Base-by-base conservation (phyloP, 345 rosid genomes). In the Linum trigynum region DNA sequence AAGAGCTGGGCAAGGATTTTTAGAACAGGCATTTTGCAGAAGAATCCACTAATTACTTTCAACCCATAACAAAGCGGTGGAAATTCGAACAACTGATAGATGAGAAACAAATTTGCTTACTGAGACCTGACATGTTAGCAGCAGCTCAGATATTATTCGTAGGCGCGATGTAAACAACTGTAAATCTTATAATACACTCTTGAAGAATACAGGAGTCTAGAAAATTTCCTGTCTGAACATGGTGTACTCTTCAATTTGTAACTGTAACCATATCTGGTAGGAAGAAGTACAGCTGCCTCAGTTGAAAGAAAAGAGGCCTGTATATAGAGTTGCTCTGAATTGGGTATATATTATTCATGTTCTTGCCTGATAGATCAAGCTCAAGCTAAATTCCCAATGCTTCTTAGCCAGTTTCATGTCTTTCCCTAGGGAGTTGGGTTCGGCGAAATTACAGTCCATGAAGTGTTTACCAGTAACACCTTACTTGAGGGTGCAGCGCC, bases 401-500 rank as follows among this genome's bases (percentile, higher is more conserved):
- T 57, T 57, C 38, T 37, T 57, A 1, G 61, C 61, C 61, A 57
- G 11, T n/a, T 57, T 17, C 38, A 17, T 37, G 11, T 57, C 61
- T 5, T 32, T 57, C 36, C 38, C 61, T 4, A n/a, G 61, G 3
- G 38, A 57, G 23, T 37, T 57, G 3, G 61, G 38, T 5, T 57
- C 61, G 36, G 38, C 38, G 7, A 57, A 10, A 9, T 57, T 57
- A 37, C 38, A 5, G 61, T 57, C 61, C 38, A 37, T 37, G 38
- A 57, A 57, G 38, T 57, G 38, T 57, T 16, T 32, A 37, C 61
- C 61, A 23, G 38, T 57, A n/a, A 57, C 76, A 38, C 86, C 92
- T 64, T 72, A 83, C 84, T 42, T 81, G 85, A 35, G 88, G 90
- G 75, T 84, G 73, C 78, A 83, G 69, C 62, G 92, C 86, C 57